A percentile compares a stretch with the other conserved stretches of the same genome.
Evolutionary conservation across 2,329 filamentous ascomycete genomes (phyloP).

Genomic region (Paracorniculantispora psalliotae): DNA sequence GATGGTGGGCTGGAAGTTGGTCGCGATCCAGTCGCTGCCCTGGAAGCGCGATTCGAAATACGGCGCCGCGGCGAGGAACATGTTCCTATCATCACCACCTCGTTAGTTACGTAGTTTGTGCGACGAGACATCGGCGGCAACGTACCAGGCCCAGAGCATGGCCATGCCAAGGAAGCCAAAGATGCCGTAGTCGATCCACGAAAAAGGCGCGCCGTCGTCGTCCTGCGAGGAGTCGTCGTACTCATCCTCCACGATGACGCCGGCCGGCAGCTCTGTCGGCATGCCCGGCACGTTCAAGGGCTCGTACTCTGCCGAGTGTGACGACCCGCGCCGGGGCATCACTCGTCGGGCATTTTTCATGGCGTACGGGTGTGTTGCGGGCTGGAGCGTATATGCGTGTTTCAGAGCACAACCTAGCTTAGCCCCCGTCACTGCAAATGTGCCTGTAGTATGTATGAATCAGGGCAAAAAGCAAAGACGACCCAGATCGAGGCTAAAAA

Average conservation of each 20-base stretch:
- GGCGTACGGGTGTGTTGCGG: not conserved
- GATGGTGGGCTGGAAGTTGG: constrained; percentile 86
- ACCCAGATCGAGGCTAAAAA: too few species aligned
- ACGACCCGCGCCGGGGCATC: constrained; percentile 11
- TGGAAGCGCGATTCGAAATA: constrained; percentile 86
- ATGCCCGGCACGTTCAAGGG: constrained; percentile 8
- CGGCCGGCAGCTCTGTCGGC: constrained; percentile 9
- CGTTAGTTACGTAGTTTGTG: too few species aligned
- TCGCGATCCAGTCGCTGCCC: constrained; percentile 62
- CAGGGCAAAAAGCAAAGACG: too few species aligned
- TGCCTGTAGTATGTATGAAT: too few species aligned
- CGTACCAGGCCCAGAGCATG: constrained; percentile 96
- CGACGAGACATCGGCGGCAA: too few species aligned
- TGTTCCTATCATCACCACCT: constrained; percentile 73
- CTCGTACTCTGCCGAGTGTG: constrained; percentile 13
- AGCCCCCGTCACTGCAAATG: too few species aligned
- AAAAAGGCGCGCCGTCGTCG: constrained; percentile 51
- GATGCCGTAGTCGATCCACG: constrained; percentile 79
- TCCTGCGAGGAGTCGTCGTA: constrained; percentile 27
- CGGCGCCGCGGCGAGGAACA: constrained; percentile 92
- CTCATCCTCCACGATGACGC: constrained; percentile 23
- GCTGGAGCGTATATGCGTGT: too few species aligned
- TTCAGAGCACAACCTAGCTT: too few species aligned
- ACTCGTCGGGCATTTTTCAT: constrained; percentile 12
- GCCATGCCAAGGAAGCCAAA: constrained; percentile 83